Base-by-base conservation (phyloP, 805 yeast species). In the Starmerella vitae region DNA sequence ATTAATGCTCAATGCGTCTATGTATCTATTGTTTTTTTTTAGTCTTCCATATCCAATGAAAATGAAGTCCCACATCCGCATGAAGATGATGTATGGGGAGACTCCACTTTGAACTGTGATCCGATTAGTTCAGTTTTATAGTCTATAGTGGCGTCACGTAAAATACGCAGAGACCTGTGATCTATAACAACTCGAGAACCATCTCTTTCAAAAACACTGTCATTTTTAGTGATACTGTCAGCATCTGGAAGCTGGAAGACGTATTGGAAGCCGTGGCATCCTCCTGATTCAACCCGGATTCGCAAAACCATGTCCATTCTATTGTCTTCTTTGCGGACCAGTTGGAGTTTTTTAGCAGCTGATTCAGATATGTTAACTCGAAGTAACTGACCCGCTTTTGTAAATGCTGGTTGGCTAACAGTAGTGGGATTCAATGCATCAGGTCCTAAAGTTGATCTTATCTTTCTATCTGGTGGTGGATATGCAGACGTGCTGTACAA, bases 181-280 rank as follows among this genome's bases (percentile, higher is more conserved):
- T 91, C 97, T 20, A 88, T 70, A 3, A 81, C 68, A 3, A 88
- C 74, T 40, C 67, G 68, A 1, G 88, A 93, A 5, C 76, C 82
- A 34, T 66, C 70, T 41, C 86, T 66, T 42, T 67, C 74, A 54
- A 84, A 83, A 5, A 84, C 65, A 15, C 61, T 48, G 47, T 65
- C 70, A 24, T 50, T 56, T 3, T 36, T 48, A 21, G 58, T 58
- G 17, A 63, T 54, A 15, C 54, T 57, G 20, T 43, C 38, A 31
- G 63, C 48, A 42, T 70, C 68, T 3, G 75, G 67, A 33, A 91
- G 65, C 38, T 74, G 70, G 53, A 91, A 63, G 47, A 78, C 70
- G 55, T 91, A 91, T 59, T 91, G 97, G 60, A 83, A 91, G 15
- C 98, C 98, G 58, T 91, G 98, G 57, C 98, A 91, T 1, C 98